Conservation (phyloP, 2,329 filamentous ascomycete genomes). For the Immersiporthe knoxdaviesiana region DNA sequence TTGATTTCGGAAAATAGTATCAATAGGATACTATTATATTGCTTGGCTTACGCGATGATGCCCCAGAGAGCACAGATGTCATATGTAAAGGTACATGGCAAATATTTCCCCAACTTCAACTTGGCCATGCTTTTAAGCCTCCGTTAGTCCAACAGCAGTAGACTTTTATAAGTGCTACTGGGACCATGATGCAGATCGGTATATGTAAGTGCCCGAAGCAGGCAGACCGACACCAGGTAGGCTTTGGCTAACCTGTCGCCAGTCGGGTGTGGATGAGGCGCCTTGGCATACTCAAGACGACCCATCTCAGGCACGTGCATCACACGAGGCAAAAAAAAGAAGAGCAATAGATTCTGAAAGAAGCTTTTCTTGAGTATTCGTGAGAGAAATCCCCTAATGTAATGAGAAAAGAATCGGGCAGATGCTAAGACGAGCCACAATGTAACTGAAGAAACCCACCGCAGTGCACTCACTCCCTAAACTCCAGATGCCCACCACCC, state of each 20-base stretch:
- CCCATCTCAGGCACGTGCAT: too few relatives aligned
- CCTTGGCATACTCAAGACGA: background rate
- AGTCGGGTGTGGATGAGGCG: too few relatives aligned
- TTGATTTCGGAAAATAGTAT: background rate
- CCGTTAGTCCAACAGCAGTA: background rate
- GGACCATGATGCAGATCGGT: background rate
- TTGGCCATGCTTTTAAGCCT: too few relatives aligned
- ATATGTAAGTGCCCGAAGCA: background rate
- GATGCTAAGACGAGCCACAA: constrained; percentile 1
- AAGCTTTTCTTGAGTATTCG: too few relatives aligned
- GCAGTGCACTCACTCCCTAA: constrained; percentile 18
- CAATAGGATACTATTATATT: background rate
- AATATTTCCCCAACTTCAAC: background rate
- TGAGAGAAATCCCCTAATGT: background rate
- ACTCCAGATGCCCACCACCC: constrained; percentile 29
- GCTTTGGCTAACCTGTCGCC: background rate
- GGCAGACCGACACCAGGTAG: background rate
- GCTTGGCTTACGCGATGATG: background rate
- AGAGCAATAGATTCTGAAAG: too few relatives aligned
- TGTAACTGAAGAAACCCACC: background rate
- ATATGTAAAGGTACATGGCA: background rate
- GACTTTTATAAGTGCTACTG: background rate
- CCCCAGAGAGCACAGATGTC: background rate
- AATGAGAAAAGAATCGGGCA: background rate
- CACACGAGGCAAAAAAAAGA: too few relatives aligned